Conservation (phyloP, 257 asterid genomes). For the Verbena officinalis region DNA sequence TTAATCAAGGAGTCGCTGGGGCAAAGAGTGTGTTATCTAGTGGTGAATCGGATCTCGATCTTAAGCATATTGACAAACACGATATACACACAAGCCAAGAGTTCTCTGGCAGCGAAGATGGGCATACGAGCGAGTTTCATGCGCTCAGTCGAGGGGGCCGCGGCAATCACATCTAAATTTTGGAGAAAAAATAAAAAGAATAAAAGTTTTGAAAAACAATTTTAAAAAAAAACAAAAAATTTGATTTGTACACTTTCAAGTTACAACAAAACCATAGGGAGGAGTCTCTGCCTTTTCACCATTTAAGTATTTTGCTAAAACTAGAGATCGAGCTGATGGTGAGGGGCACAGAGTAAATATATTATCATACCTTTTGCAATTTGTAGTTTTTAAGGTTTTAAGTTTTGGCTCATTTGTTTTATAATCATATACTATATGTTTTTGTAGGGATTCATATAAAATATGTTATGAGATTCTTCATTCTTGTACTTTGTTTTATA, state of each 20-base stretch:
- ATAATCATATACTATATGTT: not conserved
- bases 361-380: constrained; percentile 3
- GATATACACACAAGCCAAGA: constrained; percentile 61
- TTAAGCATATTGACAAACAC: constrained; percentile 41
- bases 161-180: too few species aligned
- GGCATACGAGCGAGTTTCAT: constrained; percentile 39
- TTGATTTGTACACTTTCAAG: constrained; percentile 16
- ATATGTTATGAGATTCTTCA: too few species aligned
- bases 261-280: not conserved
- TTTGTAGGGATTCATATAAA: too few species aligned
- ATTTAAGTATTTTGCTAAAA: constrained; percentile 14
- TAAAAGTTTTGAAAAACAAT: too few species aligned
- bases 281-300: constrained; percentile 18
- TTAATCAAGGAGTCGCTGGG: constrained; percentile 38
- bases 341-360: constrained; percentile 11
- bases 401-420: constrained; percentile 24
- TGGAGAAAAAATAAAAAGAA: too few species aligned
- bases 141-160: constrained; percentile 25
- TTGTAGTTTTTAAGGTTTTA: constrained; percentile 31
- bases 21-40: not conserved
- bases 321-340: constrained; percentile 24
- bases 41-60: constrained; percentile 59
- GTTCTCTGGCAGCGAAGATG: constrained; percentile 58
- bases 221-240: not conserved
- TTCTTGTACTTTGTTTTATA: constrained; percentile 14